Percentiles rank a stretch among this genome's conserved stretches.
Evolutionary conservation across 106 monocot species (phyloP).

Genomic region (Phalaenopsis equestris): DNA sequence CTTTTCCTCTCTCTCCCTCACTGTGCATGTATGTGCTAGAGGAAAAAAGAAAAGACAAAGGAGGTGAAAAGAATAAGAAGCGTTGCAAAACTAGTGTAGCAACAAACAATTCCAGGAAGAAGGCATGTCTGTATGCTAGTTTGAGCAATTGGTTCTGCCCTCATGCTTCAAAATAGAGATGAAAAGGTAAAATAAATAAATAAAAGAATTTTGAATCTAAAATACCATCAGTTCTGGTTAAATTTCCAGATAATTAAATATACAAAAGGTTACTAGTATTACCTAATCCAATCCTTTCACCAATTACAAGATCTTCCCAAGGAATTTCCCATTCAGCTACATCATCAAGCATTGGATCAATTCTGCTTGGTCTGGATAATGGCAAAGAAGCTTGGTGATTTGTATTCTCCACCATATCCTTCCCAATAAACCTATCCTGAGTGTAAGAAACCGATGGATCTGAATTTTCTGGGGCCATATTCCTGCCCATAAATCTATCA

Average conservation of each 20-base stretch:
- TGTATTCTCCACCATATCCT: slow-evolving; percentile 20
- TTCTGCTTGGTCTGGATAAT: slow-evolving; percentile 16
- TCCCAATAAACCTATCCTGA: slow-evolving; percentile 38
- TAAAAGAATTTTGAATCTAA: background rate
- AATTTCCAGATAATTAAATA: background rate
- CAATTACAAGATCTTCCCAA: slow-evolving; percentile 94
- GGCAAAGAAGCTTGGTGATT: slow-evolving; percentile 27
- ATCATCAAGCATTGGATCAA: slow-evolving; percentile 88
- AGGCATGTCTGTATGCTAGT: background rate
- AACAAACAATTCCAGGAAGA: background rate
- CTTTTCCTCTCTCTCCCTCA: background rate
- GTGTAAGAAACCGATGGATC: slow-evolving; percentile 1
- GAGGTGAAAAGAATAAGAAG: too few species aligned
- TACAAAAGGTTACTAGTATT: slow-evolving; percentile 8
- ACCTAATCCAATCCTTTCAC: slow-evolving; percentile 99
- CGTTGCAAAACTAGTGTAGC: background rate
- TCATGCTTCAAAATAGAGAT: background rate
- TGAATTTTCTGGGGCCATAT: slow-evolving; percentile 8
- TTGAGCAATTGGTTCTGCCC: background rate
- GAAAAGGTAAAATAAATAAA: background rate
- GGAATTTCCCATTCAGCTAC: slow-evolving; percentile 87
- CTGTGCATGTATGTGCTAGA: background rate
- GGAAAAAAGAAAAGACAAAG: too few species aligned
- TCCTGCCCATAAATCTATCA: slow-evolving; percentile 11
- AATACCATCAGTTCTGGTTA: background rate